Evolutionary conservation across 768 basidiomycete species (phyloP).

Genomic region (Boletus rubropictus): DNA sequence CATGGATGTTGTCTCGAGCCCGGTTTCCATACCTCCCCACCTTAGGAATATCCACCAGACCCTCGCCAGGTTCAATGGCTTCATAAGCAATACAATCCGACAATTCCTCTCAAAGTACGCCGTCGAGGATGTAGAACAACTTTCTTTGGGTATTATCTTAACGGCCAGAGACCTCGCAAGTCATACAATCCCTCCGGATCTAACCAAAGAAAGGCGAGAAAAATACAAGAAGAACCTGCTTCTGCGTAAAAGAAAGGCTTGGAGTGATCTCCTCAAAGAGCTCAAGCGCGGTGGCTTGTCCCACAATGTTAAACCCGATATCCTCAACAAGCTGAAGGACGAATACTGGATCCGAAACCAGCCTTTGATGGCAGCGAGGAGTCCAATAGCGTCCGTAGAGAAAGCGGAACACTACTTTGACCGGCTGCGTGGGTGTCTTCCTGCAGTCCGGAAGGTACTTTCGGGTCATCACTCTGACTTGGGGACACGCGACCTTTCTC

Average conservation of each 20-base stretch:
- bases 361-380: conserved; percentile 32
- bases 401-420: conserved; percentile 60
- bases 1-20: conserved; percentile 1
- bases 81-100: conserved; percentile 41
- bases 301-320: conserved; percentile 61
- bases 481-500: conserved; percentile 79
- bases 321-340: conserved; percentile 51
- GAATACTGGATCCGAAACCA: conserved; percentile 65
- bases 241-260: conserved; percentile 82
- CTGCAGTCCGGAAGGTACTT: conserved; percentile 56
- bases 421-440: conserved; percentile 59
- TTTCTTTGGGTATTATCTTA: conserved; percentile 59
- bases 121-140: conserved; percentile 44
- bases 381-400: conserved; percentile 23
- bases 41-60: conserved; percentile 47
- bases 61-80: conserved; percentile 41
- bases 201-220: conserved; percentile 44
- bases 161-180: conserved; percentile 54
- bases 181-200: conserved; percentile 37
- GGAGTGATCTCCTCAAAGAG: conserved; percentile 87
- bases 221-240: conserved; percentile 70
- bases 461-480: conserved; percentile 75
- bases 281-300: conserved; percentile 76
- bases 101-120: conserved; percentile 38
- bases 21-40: conserved; percentile 28